Evolutionary conservation across 345 rosid genomes (phyloP), one percentile per base, ranked within the genome.

Genomic region (Toxicodendron radicans): DNA sequence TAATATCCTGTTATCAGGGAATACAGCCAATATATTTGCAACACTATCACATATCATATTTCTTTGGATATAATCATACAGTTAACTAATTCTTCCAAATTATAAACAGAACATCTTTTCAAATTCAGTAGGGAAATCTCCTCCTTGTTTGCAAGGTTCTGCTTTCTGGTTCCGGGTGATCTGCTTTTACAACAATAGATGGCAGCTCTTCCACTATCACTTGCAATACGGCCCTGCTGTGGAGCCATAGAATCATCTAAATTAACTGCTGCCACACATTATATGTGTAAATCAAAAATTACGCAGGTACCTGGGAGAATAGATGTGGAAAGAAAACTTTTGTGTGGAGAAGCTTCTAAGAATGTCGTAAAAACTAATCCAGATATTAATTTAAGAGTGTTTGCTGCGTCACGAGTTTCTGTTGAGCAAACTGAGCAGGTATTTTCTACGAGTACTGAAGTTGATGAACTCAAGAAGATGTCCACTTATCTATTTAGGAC

Each of bases 401-500:
- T 74, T 82, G 89, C 88, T 68, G 76, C 83, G 43, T 77, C 97
- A 16, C 79, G 73, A 58, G 81, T 80, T 71, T 86, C 97, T 63
- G 68, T 76, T 23, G 89, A 79, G 61, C 78, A 78, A 61, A 80
- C 75, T 27, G 91, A 88, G 62, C 79, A 75, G 71, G 46, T 63
- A n/a, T 75, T 74, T 74, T 76, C 82, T 24, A 67, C 69, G 49
- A 74, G 45, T 3, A 72, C 72, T 75, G 82, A 81, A 72, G 85
- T 80, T 16, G 84, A 81, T 68, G 79, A 82, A 27, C 74, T 16
- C 23, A 75, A 79, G 76, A 87, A 79, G 83, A 84, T 72, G 23
- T 84, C 83, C 17, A 75, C 88, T 45, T 93, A 80, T 83, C 83
- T 73, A 3, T 95, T 92, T 76, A 85, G 97, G 84, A 87, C 92